Conservation (phyloP, 2,329 filamentous ascomycete species). For the Paecilomyces sp. region DNA sequence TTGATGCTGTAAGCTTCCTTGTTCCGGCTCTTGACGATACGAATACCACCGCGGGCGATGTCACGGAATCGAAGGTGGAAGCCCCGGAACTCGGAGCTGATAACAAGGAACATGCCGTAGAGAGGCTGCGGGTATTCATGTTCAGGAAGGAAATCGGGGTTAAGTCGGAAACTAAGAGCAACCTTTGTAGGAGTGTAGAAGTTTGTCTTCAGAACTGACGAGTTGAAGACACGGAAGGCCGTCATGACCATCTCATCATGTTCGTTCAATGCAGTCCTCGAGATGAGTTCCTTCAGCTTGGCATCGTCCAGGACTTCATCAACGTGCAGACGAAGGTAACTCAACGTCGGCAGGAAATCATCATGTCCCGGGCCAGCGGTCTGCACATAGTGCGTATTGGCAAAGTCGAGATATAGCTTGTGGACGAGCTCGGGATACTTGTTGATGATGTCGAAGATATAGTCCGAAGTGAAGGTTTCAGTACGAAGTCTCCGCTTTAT, state of each 20-base stretch:
- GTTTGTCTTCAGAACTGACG: slow-evolving; percentile 90
- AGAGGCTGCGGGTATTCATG: slow-evolving; percentile 90
- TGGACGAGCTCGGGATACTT: slow-evolving; percentile 83
- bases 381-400: slow-evolving; percentile 72
- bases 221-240: slow-evolving; percentile 94
- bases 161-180: slow-evolving; percentile 88
- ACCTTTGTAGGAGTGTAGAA: slow-evolving; percentile 98
- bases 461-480: slow-evolving; percentile 96
- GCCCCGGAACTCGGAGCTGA: slow-evolving; percentile 90
- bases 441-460: slow-evolving; percentile 95
- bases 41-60: slow-evolving; percentile 92
- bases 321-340: slow-evolving; percentile 58
- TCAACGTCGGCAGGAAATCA: slow-evolving; percentile 64
- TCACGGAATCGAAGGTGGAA: slow-evolving; percentile 98
- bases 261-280: slow-evolving; percentile 77
- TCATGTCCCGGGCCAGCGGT: slow-evolving; percentile 54
- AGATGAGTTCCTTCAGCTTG: slow-evolving; percentile 68
- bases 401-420: slow-evolving; percentile 84
- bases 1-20: slow-evolving; percentile 96
- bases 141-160: slow-evolving; percentile 71
- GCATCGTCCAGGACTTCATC: slow-evolving; percentile 70
- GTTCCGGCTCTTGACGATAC: slow-evolving; percentile 96
- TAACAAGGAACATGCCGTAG: slow-evolving; percentile 98
- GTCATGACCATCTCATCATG: slow-evolving; percentile 98
- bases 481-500: slow-evolving; percentile 91